phyloP scores from a whole-genome alignment of 805 yeast genomes.

The Saturnispora serradocipensis region DNA sequence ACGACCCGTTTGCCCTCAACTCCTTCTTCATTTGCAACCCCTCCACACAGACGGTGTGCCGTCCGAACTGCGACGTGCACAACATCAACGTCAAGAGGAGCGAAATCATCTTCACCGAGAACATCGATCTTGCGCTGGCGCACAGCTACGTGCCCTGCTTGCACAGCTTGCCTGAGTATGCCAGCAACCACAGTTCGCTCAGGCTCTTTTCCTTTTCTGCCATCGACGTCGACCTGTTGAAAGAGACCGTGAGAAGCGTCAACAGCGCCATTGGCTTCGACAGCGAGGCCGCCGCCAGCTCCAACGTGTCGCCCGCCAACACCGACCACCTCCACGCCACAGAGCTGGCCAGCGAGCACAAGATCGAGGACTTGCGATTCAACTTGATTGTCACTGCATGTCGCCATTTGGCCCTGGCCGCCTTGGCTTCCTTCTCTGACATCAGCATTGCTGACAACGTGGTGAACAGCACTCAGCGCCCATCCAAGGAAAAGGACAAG shows the following conservation, averaged over 20 bases:
- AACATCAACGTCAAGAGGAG: conserved; percentile 33
- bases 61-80: conserved; percentile 56
- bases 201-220: conserved; percentile 27
- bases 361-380: conserved; percentile 19
- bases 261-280: conserved; percentile 49
- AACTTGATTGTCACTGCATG: conserved; percentile 70
- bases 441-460: conserved; percentile 5
- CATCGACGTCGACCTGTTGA: conserved; percentile 37
- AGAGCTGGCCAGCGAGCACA: background rate
- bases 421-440: conserved; percentile 27
- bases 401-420: conserved; percentile 75
- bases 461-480: background rate
- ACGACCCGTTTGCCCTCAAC: conserved; percentile 57
- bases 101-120: conserved; percentile 38
- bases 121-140: conserved; percentile 33
- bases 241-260: conserved; percentile 43
- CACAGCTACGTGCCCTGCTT: conserved; percentile 44
- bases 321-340: background rate
- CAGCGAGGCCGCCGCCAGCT: background rate
- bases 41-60: conserved; percentile 39
- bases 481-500: background rate
- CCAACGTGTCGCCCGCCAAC: background rate
- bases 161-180: conserved; percentile 42
- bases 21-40: conserved; percentile 45
- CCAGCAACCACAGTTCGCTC: conserved; percentile 14